A percentile compares a stretch with the other conserved stretches of the same genome.
Conservation (phyloP, 805 yeast species). For the Ogataea saltuana region DNA sequence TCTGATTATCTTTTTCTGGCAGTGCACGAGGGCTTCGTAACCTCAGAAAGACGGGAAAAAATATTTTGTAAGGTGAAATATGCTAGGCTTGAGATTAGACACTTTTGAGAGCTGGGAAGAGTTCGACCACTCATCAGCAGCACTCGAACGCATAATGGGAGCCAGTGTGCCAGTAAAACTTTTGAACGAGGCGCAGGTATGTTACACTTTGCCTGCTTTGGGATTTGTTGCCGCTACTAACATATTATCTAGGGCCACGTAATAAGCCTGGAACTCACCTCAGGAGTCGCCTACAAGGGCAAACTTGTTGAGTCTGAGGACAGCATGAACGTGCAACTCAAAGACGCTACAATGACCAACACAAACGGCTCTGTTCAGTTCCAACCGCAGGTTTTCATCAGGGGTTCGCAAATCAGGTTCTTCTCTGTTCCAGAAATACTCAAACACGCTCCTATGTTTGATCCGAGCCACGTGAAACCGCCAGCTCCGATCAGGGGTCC, state of each 20-base stretch:
- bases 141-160: slow-evolving; percentile 43
- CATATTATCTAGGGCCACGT: slow-evolving; percentile 64
- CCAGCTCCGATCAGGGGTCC: slow-evolving; percentile 68
- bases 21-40: background rate
- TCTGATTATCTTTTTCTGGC: no score
- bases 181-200: slow-evolving; percentile 73
- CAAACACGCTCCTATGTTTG: slow-evolving; percentile 86
- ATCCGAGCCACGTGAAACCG: slow-evolving; percentile 54
- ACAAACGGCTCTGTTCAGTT: slow-evolving; percentile 73
- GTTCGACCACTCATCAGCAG: no score
- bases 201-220: slow-evolving; percentile 14
- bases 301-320: slow-evolving; percentile 84
- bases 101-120: no score
- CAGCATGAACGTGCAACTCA: slow-evolving; percentile 87
- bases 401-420: slow-evolving; percentile 89
- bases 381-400: slow-evolving; percentile 80
- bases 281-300: slow-evolving; percentile 89
- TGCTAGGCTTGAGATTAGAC: no score
- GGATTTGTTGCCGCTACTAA: slow-evolving; percentile 6
- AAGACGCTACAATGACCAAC: slow-evolving; percentile 78
- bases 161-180: slow-evolving; percentile 83
- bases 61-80: background rate
- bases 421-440: slow-evolving; percentile 87
- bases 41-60: no score
- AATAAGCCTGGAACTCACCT: slow-evolving; percentile 75